Evolutionary conservation across 164 flowering plant species (phyloP), one percentile per base, ranked within the genome.

Genomic region (Piper longum): DNA sequence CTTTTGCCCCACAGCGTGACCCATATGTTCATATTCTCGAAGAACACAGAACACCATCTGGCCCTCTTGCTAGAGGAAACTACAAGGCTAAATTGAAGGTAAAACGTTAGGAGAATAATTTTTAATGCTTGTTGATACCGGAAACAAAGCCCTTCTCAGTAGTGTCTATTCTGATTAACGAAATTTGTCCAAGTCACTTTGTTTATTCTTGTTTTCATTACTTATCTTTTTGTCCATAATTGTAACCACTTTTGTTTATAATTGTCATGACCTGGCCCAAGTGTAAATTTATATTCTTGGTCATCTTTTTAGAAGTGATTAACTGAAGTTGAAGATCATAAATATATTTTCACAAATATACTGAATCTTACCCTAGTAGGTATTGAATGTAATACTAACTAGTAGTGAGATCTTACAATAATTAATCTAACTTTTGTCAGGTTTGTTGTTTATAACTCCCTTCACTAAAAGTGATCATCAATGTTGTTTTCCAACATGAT

Each of bases 21-120:
- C 91, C 85, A 8, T 86, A 84, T 60, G 70, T 70, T 40, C 76
- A 83, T 61, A 73, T 55, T 17, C 72, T 88, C 72, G 88, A 83
- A 4, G 87, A 86, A 66, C 89, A 84, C 63, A 88, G 82, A 8
- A 83, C 89, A 58, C 96, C 96, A 36, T 80, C 85, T 59, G 96
- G 91, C 12, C 67, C 74, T 65, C 80, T 86, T 61, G 96, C 88
- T 45, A 69, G 96, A 62, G 96, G 96, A 58, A 66, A 71, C 42
- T 88, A 86, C 70, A 65, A 75, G 0, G 96, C 91, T 19, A 80
- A 75, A 67, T 82, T 82, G n/a, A 88, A 78, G 83, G 96, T 88
- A 13, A 18, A 60, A 12, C 16, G 8, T 42, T 14, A 18, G 11
- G 9, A 2, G 19, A 36, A 7, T 62, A 16, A 7, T 17, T 16